Evolutionary conservation across 1,139 yeast genomes (phyloP).

Genomic region (Entelexis sorbosivorans): DNA sequence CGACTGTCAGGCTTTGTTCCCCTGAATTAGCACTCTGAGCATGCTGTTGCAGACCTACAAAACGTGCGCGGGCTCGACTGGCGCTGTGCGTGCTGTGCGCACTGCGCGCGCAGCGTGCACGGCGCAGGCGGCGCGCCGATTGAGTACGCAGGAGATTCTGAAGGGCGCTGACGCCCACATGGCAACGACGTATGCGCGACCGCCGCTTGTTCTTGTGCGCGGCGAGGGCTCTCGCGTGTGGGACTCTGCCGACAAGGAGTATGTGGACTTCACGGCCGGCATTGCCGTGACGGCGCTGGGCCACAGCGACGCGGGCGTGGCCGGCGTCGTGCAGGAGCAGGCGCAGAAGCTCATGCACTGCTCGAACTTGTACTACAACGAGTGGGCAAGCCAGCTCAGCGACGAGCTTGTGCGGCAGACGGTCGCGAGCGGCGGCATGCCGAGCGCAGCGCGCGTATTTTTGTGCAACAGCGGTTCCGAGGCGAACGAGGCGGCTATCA

Average conservation of each 20-base stretch:
- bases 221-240: constrained; percentile 66
- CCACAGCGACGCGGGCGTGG: constrained; percentile 64
- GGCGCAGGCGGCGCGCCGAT: background rate
- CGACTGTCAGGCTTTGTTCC: background rate
- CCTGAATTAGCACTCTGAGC: background rate
- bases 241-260: constrained; percentile 68
- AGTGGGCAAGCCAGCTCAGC: constrained; percentile 73
- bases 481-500: constrained; percentile 95
- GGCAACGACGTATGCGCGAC: constrained; percentile 77
- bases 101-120: background rate
- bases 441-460: constrained; percentile 70
- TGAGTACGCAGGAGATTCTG: background rate
- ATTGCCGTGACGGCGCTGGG: constrained; percentile 95
- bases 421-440: constrained; percentile 61
- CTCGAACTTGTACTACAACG: constrained; percentile 74
- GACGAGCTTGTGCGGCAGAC: constrained; percentile 62
- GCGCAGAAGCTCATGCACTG: constrained; percentile 65
- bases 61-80: background rate
- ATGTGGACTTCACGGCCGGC: constrained; percentile 87
- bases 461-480: constrained; percentile 91
- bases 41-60: background rate
- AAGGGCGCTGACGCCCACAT: constrained; percentile 26
- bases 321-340: constrained; percentile 62
- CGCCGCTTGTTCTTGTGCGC: constrained; percentile 47
- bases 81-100: background rate